Evolutionary conservation across 495 filamentous ascomycete species (phyloP).

Genomic region (Hyphodiscus hymeniophilus): DNA sequence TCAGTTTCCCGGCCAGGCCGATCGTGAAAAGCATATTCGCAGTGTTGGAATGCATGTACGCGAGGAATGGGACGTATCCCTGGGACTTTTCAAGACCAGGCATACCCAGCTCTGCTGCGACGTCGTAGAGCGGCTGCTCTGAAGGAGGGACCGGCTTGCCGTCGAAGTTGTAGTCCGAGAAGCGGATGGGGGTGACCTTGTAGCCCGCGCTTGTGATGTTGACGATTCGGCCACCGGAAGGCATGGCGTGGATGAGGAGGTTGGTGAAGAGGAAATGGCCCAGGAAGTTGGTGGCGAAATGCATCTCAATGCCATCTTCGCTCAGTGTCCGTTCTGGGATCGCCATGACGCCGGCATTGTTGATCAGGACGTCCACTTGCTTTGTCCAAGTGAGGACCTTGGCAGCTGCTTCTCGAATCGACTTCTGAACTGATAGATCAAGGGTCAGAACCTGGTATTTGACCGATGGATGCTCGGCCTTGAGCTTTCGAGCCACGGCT

Average conservation of each 20-base stretch:
- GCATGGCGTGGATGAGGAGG: constrained; percentile 33
- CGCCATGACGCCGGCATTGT: constrained; percentile 45
- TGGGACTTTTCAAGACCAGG: background rate
- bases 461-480: constrained; percentile 28
- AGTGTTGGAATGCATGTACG: constrained; percentile 43
- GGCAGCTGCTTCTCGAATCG: constrained; percentile 33
- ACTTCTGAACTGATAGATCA: constrained; percentile 36
- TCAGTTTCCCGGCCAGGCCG: constrained; percentile 35
- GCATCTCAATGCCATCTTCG: constrained; percentile 39
- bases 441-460: constrained; percentile 32
- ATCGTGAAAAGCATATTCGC: constrained; percentile 44
- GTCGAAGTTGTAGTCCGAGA: background rate
- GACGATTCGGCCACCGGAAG: constrained; percentile 30
- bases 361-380: constrained; percentile 55
- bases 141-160: background rate
- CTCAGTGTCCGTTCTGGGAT: constrained; percentile 21
- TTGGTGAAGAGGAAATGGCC: constrained; percentile 53
- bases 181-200: background rate
- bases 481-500: constrained; percentile 28
- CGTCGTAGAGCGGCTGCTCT: background rate
- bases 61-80: constrained; percentile 36
- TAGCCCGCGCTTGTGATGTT: constrained; percentile 36
- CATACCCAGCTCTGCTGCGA: background rate
- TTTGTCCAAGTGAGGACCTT: constrained; percentile 28
- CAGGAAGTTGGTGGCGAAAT: constrained; percentile 50